A percentile compares a stretch with the other conserved stretches of the same genome.
Evolutionary conservation across 805 yeast genomes (phyloP).

Genomic region (Candida maesae): DNA sequence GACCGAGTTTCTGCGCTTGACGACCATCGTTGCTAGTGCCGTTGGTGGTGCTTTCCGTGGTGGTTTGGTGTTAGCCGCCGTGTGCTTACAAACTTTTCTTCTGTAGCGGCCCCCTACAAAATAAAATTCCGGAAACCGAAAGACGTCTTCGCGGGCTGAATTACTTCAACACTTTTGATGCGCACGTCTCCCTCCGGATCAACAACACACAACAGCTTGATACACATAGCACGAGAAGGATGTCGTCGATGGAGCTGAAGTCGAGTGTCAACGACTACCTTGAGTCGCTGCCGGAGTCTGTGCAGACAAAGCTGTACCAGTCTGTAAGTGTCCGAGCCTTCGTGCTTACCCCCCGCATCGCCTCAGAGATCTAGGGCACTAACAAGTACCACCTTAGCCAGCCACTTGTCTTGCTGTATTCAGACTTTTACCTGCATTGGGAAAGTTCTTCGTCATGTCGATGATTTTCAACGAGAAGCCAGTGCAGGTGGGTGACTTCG

Average conservation of each 20-base stretch:
- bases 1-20: conserved; percentile 24
- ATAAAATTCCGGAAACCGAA: neutral
- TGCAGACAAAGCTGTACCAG: conserved; percentile 77
- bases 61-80: neutral
- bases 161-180: neutral
- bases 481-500: conserved; percentile 61
- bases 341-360: neutral
- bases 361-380: neutral
- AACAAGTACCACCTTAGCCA: conserved; percentile 39
- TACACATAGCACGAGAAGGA: conserved; percentile 1
- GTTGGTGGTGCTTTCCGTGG: neutral
- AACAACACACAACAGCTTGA: too few species aligned
- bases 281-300: conserved; percentile 83
- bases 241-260: conserved; percentile 42
- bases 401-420: conserved; percentile 95
- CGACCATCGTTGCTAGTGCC: too few species aligned
- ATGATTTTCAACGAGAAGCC: conserved; percentile 80
- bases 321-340: conserved; percentile 33
- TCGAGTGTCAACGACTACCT: conserved; percentile 82
- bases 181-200: too few species aligned
- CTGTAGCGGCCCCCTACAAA: too few species aligned
- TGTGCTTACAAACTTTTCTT: conserved; percentile 15
- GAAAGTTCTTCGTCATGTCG: conserved; percentile 84
- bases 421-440: conserved; percentile 81
- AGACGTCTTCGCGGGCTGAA: conserved; percentile 1